Evolutionary conservation across 148 eudicot genomes (phyloP).

Genomic region (Linanthus parryae): DNA sequence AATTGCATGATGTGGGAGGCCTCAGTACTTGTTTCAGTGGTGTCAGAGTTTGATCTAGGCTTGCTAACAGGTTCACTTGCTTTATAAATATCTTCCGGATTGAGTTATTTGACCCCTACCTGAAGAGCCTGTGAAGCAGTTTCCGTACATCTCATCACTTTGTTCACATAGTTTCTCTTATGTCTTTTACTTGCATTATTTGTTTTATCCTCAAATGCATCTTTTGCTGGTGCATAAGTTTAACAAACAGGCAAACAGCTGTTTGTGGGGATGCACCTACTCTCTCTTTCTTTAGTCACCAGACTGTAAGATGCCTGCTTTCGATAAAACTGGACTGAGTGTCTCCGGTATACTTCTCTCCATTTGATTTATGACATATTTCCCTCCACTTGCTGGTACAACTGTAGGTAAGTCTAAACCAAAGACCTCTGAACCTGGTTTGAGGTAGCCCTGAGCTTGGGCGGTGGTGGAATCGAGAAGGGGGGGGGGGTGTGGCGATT

Average conservation of each 20-base stretch:
- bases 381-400: too few species aligned
- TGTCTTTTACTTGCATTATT: slow-evolving; percentile 21
- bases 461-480: too few species aligned
- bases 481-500: too few species aligned
- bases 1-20: slow-evolving; percentile 21
- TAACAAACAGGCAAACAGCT: slow-evolving; percentile 29
- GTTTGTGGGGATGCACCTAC: slow-evolving; percentile 19
- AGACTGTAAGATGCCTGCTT: slow-evolving; percentile 18
- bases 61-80: slow-evolving; percentile 24
- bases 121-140: slow-evolving; percentile 30
- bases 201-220: slow-evolving; percentile 27
- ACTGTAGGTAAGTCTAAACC: too few species aligned
- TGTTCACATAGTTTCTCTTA: slow-evolving; percentile 49
- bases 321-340: too few species aligned
- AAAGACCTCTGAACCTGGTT: slow-evolving; percentile 16
- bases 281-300: slow-evolving; percentile 14
- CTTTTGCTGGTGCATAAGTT: slow-evolving; percentile 18
- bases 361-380: too few species aligned
- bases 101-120: slow-evolving; percentile 21
- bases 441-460: slow-evolving; percentile 12
- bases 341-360: too few species aligned
- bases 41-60: slow-evolving; percentile 51
- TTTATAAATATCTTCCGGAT: slow-evolving; percentile 15
- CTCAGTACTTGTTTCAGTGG: slow-evolving; percentile 80
- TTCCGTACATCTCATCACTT: slow-evolving; percentile 68